Base-by-base conservation (phyloP, 257 asterid genomes). In the Capsicum chinense region DNA sequence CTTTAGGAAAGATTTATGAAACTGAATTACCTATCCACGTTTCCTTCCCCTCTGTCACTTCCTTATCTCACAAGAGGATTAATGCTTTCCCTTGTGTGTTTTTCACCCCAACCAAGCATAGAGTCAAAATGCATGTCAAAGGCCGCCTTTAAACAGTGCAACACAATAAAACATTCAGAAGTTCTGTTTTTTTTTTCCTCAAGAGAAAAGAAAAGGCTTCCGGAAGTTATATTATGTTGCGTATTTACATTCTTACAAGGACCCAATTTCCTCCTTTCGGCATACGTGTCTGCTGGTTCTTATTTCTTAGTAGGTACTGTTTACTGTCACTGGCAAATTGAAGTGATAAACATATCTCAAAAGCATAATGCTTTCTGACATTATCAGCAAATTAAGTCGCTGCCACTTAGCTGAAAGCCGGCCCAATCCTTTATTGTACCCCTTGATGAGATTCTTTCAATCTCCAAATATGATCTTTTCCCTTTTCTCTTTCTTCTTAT, bases 401-500 rank as follows among this genome's bases (percentile, higher is more conserved):
- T 19, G 6, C 12, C 15, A 5, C 35, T 16, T 16, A 17, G 79
- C 42, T 15, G 9, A 16, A 70, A 42, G 56, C 7, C 79, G 79
- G 56, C 5, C 6, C 56, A 42, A 42, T 70, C 79, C 21, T 69
- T 47, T 73, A 73, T 73, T 47, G 58, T 73, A 6, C 10, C 80
- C 80, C 39, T 73, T 73, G 57, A 48, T 73, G 80, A 70, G 79
- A 70, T 70, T 44, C 37, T 42, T 70, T n/a, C 79, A 19, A 70
- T 70, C 56, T 44, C 56, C 56, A 42, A 19, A n/a, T 70, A 44
- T 70, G 79, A 70, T 70, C 5, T 70, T 6, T 64, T 26, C 44
- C 42, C 16, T 64, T 37, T 39, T 70, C 47, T 71, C 79, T 59
- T 11, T 35, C 2, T 66, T 21, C 69, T 66, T 66, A 66, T 7